Evolutionary conservation across 768 basidiomycete genomes (phyloP).

Genomic region (Lactarius evosmus): DNA sequence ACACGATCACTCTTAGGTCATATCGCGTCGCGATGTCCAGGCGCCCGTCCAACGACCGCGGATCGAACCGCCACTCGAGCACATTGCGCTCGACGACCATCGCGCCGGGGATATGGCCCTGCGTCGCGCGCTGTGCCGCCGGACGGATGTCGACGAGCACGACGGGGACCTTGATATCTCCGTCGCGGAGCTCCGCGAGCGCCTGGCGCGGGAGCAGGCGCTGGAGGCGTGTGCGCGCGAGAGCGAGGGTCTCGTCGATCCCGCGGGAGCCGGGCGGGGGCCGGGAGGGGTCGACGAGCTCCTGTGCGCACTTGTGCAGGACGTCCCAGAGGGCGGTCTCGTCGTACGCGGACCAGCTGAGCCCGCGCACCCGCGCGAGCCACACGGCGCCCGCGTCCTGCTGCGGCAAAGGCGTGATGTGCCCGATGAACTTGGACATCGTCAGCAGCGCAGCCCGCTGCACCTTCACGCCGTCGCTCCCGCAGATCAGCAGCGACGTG

Average conservation of each 20-base stretch:
- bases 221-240: constrained; percentile 60
- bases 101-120: constrained; percentile 65
- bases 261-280: constrained; percentile 65
- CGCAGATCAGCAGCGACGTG: constrained; percentile 51
- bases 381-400: constrained; percentile 32
- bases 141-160: constrained; percentile 79
- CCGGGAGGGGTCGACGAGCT: constrained; percentile 55
- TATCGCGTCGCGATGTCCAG: constrained; percentile 70
- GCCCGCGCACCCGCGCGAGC: constrained; percentile 50
- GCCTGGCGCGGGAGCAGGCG: constrained; percentile 61
- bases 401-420: constrained; percentile 39
- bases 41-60: constrained; percentile 49
- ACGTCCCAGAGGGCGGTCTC: constrained; percentile 67
- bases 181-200: constrained; percentile 50
- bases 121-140: constrained; percentile 50
- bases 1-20: constrained; percentile 68
- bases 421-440: constrained; percentile 66
- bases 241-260: constrained; percentile 54
- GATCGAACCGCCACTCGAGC: constrained; percentile 80
- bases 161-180: constrained; percentile 53
- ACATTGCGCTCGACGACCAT: constrained; percentile 72
- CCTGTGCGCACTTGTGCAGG: constrained; percentile 56
- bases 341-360: constrained; percentile 57
- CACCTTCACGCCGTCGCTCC: constrained; percentile 54
- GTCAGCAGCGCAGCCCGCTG: constrained; percentile 64